These are phyloP conservation scores for Isoetes taiwanensis DNA, from an alignment of 75 land plant species.

Conservation along the genomic window DNA sequence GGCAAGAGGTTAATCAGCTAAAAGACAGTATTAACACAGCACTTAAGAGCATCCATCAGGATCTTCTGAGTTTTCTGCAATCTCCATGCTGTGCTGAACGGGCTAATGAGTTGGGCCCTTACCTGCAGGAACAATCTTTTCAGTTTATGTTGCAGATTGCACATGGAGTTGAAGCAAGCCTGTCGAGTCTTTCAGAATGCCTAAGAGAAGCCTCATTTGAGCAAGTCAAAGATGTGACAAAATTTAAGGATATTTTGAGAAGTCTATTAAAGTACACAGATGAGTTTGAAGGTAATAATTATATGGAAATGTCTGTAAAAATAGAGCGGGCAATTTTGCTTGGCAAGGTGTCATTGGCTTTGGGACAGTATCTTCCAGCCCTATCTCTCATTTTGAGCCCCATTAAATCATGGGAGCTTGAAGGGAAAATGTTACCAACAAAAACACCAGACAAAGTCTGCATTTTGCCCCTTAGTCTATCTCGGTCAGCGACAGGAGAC, in stretches of 20 bases:
- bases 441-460: slow-evolving; percentile 15
- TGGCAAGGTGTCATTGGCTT: slow-evolving; percentile 61
- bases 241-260: not conserved
- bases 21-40: slow-evolving; percentile 57
- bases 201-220: not conserved
- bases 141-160: slow-evolving; percentile 42
- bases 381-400: slow-evolving; percentile 70
- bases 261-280: not conserved
- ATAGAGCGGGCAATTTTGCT: slow-evolving; percentile 80
- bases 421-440: too few relatives aligned
- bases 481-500: slow-evolving; percentile 9
- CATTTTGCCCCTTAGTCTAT: not conserved
- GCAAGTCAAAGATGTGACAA: not conserved
- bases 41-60: slow-evolving; percentile 44
- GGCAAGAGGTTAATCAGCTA: slow-evolving; percentile 53
- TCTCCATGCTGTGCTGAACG: slow-evolving; percentile 52
- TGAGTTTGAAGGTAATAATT: not conserved
- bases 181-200: slow-evolving; percentile 30
- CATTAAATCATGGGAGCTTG: slow-evolving; percentile 48
- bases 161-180: slow-evolving; percentile 31
- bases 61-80: slow-evolving; percentile 54
- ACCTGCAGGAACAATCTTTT: slow-evolving; percentile 61
- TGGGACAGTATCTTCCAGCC: slow-evolving; percentile 48
- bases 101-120: slow-evolving; percentile 56
- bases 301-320: slow-evolving; percentile 19